These are phyloP conservation scores for Lachnellula willkommii DNA, from an alignment of 2,329 filamentous ascomycete species.

Conservation along the genomic window DNA sequence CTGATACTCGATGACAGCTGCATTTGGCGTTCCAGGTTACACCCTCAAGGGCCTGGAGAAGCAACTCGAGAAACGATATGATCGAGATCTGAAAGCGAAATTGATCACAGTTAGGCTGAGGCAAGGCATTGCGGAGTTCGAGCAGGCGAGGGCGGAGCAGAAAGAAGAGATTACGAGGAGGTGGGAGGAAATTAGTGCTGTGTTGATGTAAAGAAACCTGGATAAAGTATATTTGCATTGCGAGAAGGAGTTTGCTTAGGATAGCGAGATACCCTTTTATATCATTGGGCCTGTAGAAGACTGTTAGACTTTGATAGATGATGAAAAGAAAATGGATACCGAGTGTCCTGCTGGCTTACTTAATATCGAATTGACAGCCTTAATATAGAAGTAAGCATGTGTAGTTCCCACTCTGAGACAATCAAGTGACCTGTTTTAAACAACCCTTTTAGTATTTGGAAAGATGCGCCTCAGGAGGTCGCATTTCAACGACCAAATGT, in stretches of 20 bases:
- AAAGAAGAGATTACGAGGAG: conserved; percentile 35
- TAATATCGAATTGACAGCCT: too few species aligned
- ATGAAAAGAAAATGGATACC: too few species aligned
- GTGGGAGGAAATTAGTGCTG: conserved; percentile 13
- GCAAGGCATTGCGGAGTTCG: conserved; percentile 24
- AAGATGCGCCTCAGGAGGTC: too few species aligned
- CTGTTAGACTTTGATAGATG: too few species aligned
- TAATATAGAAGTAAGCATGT: too few species aligned
- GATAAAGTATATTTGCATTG: not conserved
- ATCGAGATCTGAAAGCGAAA: conserved; percentile 17
- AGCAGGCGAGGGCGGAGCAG: conserved; percentile 34
- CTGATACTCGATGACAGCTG: conserved; percentile 6
- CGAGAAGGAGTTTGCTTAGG: not conserved
- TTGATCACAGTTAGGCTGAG: conserved; percentile 19
- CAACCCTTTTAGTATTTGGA: too few species aligned
- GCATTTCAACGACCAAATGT: too few species aligned
- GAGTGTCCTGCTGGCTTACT: too few species aligned
- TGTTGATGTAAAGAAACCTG: not conserved
- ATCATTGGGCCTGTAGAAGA: too few species aligned
- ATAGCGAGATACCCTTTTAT: not conserved
- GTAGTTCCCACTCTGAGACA: too few species aligned
- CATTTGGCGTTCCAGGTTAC: conserved; percentile 21
- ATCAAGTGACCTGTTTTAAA: too few species aligned
- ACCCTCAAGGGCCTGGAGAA: conserved; percentile 25
- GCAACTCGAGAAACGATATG: conserved; percentile 21